A percentile compares a stretch with the other conserved stretches of the same genome.
Conservation (phyloP, 106 monocot genomes). For the Allium sativum region DNA sequence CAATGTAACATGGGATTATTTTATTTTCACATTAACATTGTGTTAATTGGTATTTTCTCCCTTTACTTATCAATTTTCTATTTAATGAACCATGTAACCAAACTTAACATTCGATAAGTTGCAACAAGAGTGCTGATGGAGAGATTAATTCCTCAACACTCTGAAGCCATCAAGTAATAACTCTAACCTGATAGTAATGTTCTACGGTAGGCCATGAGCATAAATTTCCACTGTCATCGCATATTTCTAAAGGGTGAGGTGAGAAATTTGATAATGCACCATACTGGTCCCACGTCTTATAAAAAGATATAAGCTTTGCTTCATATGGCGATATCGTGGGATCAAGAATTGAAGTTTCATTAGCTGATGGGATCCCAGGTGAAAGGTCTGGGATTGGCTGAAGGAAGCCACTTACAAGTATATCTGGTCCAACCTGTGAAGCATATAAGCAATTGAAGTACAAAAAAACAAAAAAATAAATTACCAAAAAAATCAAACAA, state of each 20-base stretch:
- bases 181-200: constrained; percentile 87
- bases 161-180: too few relatives aligned
- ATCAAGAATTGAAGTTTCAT: constrained; percentile 68
- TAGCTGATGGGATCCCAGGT: constrained; percentile 67
- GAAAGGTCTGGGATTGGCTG: constrained; percentile 86
- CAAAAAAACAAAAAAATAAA: background rate
- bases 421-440: constrained; percentile 77
- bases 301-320: constrained; percentile 82
- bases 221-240: constrained; percentile 56
- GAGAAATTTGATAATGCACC: constrained; percentile 96
- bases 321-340: constrained; percentile 73
- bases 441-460: background rate
- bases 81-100: too few relatives aligned
- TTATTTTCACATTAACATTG: too few relatives aligned
- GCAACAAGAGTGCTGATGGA: too few relatives aligned
- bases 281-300: constrained; percentile 95
- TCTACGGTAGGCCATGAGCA: constrained; percentile 72
- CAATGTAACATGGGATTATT: too few relatives aligned
- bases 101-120: too few relatives aligned
- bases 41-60: too few relatives aligned
- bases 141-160: too few relatives aligned
- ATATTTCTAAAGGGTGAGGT: constrained; percentile 62
- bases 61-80: too few relatives aligned
- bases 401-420: constrained; percentile 89
- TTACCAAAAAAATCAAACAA: too few relatives aligned